Percentiles rank a stretch among this genome's conserved stretches.
Conservation (phyloP, 768 basidiomycete species). For the Leccinum pellstonianum region DNA sequence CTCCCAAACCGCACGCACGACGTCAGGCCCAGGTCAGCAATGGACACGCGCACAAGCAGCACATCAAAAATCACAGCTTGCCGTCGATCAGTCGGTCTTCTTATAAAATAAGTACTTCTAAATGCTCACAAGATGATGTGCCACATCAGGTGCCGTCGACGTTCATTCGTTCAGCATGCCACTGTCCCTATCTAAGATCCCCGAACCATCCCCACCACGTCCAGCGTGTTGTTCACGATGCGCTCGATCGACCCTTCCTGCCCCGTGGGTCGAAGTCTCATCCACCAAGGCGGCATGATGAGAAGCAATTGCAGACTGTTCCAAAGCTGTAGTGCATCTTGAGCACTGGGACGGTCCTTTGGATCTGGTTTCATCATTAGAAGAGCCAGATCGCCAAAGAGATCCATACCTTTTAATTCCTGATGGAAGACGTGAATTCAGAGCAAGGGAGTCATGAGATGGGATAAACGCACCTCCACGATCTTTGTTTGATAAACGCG, state of each 20-base stretch:
- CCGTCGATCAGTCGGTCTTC: too few species aligned
- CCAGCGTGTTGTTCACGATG: slow-evolving; percentile 15
- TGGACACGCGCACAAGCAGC: slow-evolving; percentile 10
- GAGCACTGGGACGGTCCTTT: slow-evolving; percentile 1
- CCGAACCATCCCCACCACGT: slow-evolving; percentile 12
- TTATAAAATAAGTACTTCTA: not conserved
- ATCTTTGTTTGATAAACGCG: slow-evolving; percentile 23
- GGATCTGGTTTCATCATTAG: slow-evolving; percentile 12
- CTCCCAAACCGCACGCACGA: slow-evolving; percentile 3
- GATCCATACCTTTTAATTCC: slow-evolving; percentile 9
- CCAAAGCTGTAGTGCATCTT: slow-evolving; percentile 7
- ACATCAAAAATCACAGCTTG: slow-evolving; percentile 38
- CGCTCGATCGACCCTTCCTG: slow-evolving; percentile 14
- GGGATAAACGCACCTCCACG: slow-evolving; percentile 4
- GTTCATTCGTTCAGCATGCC: too few species aligned
- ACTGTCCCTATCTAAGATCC: slow-evolving; percentile 2
- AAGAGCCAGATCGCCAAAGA: not conserved
- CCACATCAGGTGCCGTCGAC: not conserved
- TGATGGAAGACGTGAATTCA: not conserved
- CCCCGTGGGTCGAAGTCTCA: slow-evolving; percentile 2
- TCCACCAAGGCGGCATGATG: slow-evolving; percentile 4
- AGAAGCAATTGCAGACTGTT: slow-evolving; percentile 4
- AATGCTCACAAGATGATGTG: not conserved
- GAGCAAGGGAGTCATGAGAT: not conserved
- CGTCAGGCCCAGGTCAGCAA: slow-evolving; percentile 10